Conservation (phyloP, 805 yeast genomes). For the Teunomyces panamensis region DNA sequence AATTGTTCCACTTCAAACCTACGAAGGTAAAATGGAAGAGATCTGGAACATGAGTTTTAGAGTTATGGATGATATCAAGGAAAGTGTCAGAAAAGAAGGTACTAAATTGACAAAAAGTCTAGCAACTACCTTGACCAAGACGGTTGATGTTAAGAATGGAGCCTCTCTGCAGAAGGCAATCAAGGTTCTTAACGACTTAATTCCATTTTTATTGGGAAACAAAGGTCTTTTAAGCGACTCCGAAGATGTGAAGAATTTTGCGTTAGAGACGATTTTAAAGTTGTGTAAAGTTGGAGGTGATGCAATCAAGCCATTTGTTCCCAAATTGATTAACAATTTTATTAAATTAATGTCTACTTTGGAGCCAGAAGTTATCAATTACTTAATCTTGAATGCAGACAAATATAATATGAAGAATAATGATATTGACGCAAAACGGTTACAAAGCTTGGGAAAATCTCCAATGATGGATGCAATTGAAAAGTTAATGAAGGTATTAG, state of each 20-base stretch:
- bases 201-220: conserved; percentile 77
- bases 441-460: conserved; percentile 70
- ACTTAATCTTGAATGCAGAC: conserved; percentile 81
- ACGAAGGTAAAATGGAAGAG: conserved; percentile 52
- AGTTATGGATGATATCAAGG: conserved; percentile 90
- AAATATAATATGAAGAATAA: conserved; percentile 72
- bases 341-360: conserved; percentile 73
- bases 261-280: conserved; percentile 70
- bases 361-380: conserved; percentile 89
- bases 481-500: conserved; percentile 56
- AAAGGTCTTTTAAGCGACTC: conserved; percentile 83
- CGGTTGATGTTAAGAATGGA: conserved; percentile 48
- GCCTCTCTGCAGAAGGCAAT: conserved; percentile 39
- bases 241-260: conserved; percentile 75
- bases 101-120: conserved; percentile 61
- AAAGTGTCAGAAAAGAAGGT: conserved; percentile 85
- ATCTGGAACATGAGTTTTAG: conserved; percentile 90
- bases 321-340: conserved; percentile 66
- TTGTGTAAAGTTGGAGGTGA: conserved; percentile 63
- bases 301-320: conserved; percentile 63
- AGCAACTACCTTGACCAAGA: conserved; percentile 58
- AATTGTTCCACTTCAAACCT: conserved; percentile 51
- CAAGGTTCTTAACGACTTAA: conserved; percentile 50
- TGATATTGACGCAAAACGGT: conserved; percentile 74
- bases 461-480: conserved; percentile 90